These are phyloP conservation scores for Zangia roseola DNA, from an alignment of 768 basidiomycete species.

Conservation along the genomic window DNA sequence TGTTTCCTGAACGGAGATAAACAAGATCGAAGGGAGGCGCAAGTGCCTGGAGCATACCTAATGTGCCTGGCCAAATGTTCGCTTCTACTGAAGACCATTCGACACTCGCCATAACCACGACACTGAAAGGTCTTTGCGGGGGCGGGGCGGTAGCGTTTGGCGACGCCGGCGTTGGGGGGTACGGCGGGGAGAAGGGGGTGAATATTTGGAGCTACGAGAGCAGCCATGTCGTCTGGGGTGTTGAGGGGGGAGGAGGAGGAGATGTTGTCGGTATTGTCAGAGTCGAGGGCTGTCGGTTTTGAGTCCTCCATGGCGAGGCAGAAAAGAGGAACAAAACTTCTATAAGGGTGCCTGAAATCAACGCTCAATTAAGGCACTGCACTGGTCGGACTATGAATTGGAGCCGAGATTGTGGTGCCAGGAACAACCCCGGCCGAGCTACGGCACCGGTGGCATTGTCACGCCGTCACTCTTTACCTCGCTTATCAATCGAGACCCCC, in stretches of 20 bases:
- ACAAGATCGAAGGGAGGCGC: slow-evolving; percentile 22
- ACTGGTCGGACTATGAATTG: slow-evolving; percentile 31
- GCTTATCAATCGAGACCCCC: slow-evolving; percentile 24
- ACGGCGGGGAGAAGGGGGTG: slow-evolving; percentile 20
- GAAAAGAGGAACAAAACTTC: slow-evolving; percentile 35
- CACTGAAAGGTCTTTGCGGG: slow-evolving; percentile 96
- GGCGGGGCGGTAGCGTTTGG: slow-evolving; percentile 74
- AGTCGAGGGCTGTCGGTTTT: slow-evolving; percentile 30
- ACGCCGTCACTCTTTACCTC: slow-evolving; percentile 20
- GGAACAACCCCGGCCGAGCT: slow-evolving; percentile 34
- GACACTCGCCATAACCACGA: slow-evolving; percentile 90
- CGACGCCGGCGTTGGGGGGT: slow-evolving; percentile 27
- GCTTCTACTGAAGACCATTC: slow-evolving; percentile 94
- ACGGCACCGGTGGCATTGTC: slow-evolving; percentile 34
- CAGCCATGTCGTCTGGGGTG: slow-evolving; percentile 27
- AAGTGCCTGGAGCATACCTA: slow-evolving; percentile 55
- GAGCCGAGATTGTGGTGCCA: slow-evolving; percentile 26
- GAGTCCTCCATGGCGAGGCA: slow-evolving; percentile 35
- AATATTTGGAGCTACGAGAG: slow-evolving; percentile 31
- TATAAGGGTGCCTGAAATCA: slow-evolving; percentile 36
- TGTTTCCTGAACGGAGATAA: slow-evolving; percentile 71
- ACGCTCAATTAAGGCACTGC: slow-evolving; percentile 38
- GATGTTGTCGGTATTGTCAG: slow-evolving; percentile 14
- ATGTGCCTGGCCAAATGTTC: slow-evolving; percentile 97
- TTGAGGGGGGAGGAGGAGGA: neutral